Percentiles rank a stretch among this genome's conserved stretches.
Conservation (phyloP, 352 stramenopile species). For the Globisporangium echinulatum region DNA sequence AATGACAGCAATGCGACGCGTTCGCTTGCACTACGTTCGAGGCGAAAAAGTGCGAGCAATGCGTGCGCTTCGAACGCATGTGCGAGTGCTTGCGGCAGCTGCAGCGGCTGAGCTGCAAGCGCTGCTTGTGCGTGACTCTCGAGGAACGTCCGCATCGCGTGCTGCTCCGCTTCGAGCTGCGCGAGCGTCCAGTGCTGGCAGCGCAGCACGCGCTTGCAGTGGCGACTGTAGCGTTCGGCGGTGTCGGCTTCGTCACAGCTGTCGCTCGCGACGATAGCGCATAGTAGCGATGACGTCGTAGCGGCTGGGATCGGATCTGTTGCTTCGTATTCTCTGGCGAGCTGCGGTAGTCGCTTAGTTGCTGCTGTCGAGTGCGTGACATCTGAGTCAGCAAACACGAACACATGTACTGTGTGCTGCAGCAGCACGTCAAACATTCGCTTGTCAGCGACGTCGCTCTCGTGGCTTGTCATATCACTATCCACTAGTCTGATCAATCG, state of each 20-base stretch:
- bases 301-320: too few relatives aligned
- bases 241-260: conserved; percentile 3
- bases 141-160: conserved; percentile 25
- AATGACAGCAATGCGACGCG: not conserved
- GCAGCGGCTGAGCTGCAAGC: not conserved
- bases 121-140: conserved; percentile 2
- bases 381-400: conserved; percentile 17
- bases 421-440: conserved; percentile 35
- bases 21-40: conserved; percentile 15
- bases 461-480: not conserved
- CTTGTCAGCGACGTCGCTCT: conserved; percentile 5
- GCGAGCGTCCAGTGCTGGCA: conserved; percentile 28
- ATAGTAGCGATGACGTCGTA: too few relatives aligned
- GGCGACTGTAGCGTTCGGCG: conserved; percentile 5
- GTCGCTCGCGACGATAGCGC: not conserved
- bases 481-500: not conserved
- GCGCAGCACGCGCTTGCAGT: conserved; percentile 19
- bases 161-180: conserved; percentile 28
- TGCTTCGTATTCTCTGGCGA: not conserved
- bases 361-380: not conserved
- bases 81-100: not conserved
- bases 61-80: conserved; percentile 33
- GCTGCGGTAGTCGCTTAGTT: not conserved
- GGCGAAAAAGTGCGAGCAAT: conserved; percentile 53
- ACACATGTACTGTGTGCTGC: conserved; percentile 32